Conservation (phyloP, 2,329 filamentous ascomycete genomes). For the Graphium sp. region DNA sequence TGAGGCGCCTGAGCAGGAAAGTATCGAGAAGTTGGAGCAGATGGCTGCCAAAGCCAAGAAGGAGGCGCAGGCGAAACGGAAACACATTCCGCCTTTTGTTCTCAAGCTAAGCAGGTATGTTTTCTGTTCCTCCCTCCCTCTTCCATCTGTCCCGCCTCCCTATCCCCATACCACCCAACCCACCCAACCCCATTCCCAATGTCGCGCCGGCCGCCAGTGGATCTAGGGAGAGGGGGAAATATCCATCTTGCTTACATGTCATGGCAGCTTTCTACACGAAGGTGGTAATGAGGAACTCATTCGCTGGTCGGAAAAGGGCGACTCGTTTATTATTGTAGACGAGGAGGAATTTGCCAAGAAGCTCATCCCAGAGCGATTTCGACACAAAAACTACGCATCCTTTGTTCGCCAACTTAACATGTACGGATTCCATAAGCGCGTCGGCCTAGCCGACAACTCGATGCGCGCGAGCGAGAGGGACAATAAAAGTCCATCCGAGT, state of each 20-base stretch:
- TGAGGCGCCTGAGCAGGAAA: constrained; percentile 38
- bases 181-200: constrained; percentile 2
- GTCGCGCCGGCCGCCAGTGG: too few relatives aligned
- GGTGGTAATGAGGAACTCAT: constrained; percentile 82
- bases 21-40: constrained; percentile 63
- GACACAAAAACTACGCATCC: constrained; percentile 96
- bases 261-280: constrained; percentile 74
- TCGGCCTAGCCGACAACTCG: constrained; percentile 86
- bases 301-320: constrained; percentile 89
- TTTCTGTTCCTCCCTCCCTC: constrained; percentile 2
- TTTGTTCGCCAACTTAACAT: constrained; percentile 94
- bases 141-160: background rate
- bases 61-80: constrained; percentile 77
- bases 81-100: constrained; percentile 94
- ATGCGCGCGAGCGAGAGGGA: constrained; percentile 96
- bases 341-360: constrained; percentile 98
- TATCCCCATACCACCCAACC: background rate
- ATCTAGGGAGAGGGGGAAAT: too few relatives aligned
- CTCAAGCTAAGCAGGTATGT: constrained; percentile 91
- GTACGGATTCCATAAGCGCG: constrained; percentile 95
- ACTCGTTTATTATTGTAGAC: constrained; percentile 91
- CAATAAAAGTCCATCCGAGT: constrained; percentile 96
- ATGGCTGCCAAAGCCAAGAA: constrained; percentile 68
- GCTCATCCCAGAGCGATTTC: constrained; percentile 93
- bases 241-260: constrained; percentile 8